Evolutionary conservation across 805 yeast species (phyloP).

Genomic region (Myxozyma melibiosi): DNA sequence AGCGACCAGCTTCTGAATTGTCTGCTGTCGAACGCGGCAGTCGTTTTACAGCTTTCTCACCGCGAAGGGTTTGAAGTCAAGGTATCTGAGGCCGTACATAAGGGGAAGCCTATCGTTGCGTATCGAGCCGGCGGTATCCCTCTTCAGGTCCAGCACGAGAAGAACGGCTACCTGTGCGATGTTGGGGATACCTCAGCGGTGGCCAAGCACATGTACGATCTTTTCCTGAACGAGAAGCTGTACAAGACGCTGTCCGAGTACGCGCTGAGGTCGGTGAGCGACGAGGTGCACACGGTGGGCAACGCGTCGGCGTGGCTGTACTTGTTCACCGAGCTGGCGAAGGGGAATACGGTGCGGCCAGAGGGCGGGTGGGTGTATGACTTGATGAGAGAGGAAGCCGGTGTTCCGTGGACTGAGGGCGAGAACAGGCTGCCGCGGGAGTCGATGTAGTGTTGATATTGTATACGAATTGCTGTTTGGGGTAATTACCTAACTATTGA

Average conservation of each 20-base stretch:
- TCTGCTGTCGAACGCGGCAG: slow-evolving; percentile 26
- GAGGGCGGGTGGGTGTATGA: slow-evolving; percentile 29
- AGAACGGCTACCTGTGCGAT: slow-evolving; percentile 25
- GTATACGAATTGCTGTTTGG: neutral
- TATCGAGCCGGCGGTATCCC: slow-evolving; percentile 32
- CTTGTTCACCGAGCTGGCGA: slow-evolving; percentile 27
- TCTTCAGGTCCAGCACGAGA: slow-evolving; percentile 22
- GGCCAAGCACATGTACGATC: slow-evolving; percentile 21
- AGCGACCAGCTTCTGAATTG: slow-evolving; percentile 33
- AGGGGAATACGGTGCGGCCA: slow-evolving; percentile 19
- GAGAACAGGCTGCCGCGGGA: slow-evolving; percentile 28
- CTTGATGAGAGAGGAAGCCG: slow-evolving; percentile 27
- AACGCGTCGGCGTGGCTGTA: slow-evolving; percentile 30
- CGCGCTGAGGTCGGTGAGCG: slow-evolving; percentile 24
- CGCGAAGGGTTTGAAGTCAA: slow-evolving; percentile 35
- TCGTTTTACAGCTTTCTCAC: slow-evolving; percentile 31
- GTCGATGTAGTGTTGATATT: neutral
- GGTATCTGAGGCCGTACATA: slow-evolving; percentile 33
- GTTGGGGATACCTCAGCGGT: slow-evolving; percentile 30
- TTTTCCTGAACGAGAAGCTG: slow-evolving; percentile 14
- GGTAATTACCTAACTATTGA: neutral
- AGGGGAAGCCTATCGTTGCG: slow-evolving; percentile 30
- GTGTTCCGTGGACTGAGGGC: slow-evolving; percentile 19
- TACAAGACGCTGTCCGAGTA: slow-evolving; percentile 9
- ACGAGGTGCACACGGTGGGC: slow-evolving; percentile 32